These are phyloP conservation scores for Whalleya microplaca DNA, from an alignment of 2,329 filamentous ascomycete genomes.

Conservation along the genomic window DNA sequence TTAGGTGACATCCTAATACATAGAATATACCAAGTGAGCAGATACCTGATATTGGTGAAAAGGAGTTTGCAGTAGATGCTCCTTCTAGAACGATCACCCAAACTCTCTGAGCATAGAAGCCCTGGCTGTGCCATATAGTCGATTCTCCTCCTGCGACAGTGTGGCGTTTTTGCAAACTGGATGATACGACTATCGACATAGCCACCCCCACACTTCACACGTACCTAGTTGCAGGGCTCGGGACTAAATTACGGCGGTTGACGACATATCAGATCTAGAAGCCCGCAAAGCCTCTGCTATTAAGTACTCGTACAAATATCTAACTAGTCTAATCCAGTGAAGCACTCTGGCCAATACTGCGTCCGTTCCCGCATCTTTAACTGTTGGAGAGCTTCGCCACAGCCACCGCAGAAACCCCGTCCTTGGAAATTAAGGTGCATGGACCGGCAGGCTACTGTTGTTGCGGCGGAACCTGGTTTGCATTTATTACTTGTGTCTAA, in stretches of 20 bases:
- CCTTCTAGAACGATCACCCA: too few relatives aligned
- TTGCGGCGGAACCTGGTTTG: too few relatives aligned
- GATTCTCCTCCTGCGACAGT: background rate
- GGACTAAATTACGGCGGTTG: too few relatives aligned
- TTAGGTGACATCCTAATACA: conserved; percentile 10
- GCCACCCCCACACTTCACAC: background rate
- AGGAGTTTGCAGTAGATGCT: background rate
- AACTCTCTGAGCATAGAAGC: too few relatives aligned
- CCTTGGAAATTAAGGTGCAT: background rate
- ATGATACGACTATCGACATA: too few relatives aligned
- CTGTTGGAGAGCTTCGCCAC: background rate
- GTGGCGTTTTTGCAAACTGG: background rate
- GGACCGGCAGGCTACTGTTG: background rate
- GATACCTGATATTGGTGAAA: background rate
- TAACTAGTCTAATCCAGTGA: too few relatives aligned
- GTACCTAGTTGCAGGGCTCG: too few relatives aligned
- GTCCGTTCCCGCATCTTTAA: too few relatives aligned
- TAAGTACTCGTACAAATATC: too few relatives aligned
- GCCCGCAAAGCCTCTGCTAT: too few relatives aligned
- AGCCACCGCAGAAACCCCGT: background rate
- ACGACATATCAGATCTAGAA: too few relatives aligned
- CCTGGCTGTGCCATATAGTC: background rate
- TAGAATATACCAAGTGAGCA: background rate
- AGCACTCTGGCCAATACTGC: background rate
- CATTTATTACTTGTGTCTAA: too few relatives aligned